phyloP scores from a whole-genome alignment of 352 stramenopile genomes.

The Phytophthora lateralis region DNA sequence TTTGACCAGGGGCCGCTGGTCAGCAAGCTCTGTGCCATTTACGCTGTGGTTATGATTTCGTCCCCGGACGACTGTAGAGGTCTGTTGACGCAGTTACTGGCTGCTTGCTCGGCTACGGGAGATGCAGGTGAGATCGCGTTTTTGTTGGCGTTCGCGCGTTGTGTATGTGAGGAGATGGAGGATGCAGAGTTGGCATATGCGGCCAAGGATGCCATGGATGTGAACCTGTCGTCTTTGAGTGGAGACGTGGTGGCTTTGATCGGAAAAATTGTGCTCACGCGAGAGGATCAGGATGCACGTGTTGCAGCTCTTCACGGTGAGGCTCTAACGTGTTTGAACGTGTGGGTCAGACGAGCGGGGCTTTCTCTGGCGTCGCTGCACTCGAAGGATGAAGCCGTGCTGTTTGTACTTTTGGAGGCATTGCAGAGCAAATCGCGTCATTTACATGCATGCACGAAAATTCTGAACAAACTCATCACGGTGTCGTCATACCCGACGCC shows the following conservation, averaged over 20 bases:
- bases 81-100: constrained; percentile 43
- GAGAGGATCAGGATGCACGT: constrained; percentile 33
- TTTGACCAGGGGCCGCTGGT: constrained; percentile 46
- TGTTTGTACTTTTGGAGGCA: constrained; percentile 51
- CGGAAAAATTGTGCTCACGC: constrained; percentile 50
- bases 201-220: constrained; percentile 69
- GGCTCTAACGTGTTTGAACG: constrained; percentile 58
- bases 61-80: constrained; percentile 53
- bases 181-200: constrained; percentile 63
- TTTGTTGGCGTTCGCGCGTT: constrained; percentile 60
- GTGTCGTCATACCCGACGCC: constrained; percentile 63
- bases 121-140: constrained; percentile 46
- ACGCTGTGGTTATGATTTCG: constrained; percentile 62
- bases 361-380: constrained; percentile 61
- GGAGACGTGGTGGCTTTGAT: constrained; percentile 50
- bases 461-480: constrained; percentile 62
- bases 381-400: constrained; percentile 42
- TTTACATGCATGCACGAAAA: constrained; percentile 53
- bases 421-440: constrained; percentile 56
- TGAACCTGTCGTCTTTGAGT: constrained; percentile 52
- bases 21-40: constrained; percentile 64
- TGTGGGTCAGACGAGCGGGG: constrained; percentile 63
- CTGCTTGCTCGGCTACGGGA: constrained; percentile 29
- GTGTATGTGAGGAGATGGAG: constrained; percentile 72
- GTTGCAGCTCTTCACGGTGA: constrained; percentile 53